These are phyloP conservation scores for Jatropha multifida DNA, from an alignment of 441 rosid species.

Conservation along the genomic window DNA sequence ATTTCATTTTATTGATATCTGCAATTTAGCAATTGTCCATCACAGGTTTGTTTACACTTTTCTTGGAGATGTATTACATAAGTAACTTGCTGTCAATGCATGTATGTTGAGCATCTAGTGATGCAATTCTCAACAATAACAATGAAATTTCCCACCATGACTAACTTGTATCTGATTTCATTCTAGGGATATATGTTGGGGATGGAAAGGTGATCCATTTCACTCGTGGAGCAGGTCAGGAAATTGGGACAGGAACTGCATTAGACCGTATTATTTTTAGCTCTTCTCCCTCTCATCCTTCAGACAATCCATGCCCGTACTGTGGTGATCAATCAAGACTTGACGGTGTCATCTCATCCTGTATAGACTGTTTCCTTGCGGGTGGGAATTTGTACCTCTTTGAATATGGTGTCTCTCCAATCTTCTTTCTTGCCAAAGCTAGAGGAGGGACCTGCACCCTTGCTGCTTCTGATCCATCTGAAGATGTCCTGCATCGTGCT, in stretches of 20 bases:
- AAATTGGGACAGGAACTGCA: constrained; percentile 69
- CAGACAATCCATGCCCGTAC: constrained; percentile 47
- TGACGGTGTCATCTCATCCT: constrained; percentile 66
- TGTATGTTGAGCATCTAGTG: neutral
- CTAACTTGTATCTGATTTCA: neutral
- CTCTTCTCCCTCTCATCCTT: constrained; percentile 42
- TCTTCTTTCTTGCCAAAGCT: constrained; percentile 58
- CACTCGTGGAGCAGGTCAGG: constrained; percentile 70
- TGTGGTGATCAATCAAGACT: constrained; percentile 53
- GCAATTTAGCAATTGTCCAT: too few species aligned
- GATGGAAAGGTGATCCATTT: constrained; percentile 74
- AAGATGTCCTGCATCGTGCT: constrained; percentile 58
- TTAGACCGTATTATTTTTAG: constrained; percentile 52
- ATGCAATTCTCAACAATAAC: neutral
- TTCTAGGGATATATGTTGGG: constrained; percentile 65
- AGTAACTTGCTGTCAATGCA: neutral
- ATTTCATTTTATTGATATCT: too few species aligned
- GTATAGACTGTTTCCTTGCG: constrained; percentile 69
- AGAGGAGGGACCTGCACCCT: constrained; percentile 86
- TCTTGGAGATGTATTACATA: neutral
- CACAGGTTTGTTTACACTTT: neutral
- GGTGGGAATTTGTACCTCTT: constrained; percentile 68
- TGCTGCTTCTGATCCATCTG: constrained; percentile 61
- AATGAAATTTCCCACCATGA: neutral
- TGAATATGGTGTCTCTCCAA: constrained; percentile 51